Conservation (phyloP, 2,329 filamentous ascomycete species). For the Fusarium tuaranense region DNA sequence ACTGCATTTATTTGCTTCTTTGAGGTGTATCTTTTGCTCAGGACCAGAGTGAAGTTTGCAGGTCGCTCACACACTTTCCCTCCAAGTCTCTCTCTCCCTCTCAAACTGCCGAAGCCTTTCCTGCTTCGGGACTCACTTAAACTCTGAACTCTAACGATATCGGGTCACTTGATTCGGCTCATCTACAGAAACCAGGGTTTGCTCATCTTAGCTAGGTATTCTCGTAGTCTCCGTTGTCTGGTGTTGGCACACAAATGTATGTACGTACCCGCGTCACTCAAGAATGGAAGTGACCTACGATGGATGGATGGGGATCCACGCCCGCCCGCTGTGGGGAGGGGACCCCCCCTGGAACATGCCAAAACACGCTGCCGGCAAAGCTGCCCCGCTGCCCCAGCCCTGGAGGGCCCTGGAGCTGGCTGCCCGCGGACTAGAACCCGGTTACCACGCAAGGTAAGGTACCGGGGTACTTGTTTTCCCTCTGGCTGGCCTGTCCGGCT, state of each 20-base stretch:
- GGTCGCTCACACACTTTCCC: not conserved
- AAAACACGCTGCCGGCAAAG: constrained; percentile 25
- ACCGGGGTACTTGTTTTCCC: constrained; percentile 1
- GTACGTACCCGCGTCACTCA: not conserved
- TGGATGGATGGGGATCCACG: not conserved
- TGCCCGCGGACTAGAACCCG: not conserved
- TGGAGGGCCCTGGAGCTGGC: not conserved
- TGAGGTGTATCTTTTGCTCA: not conserved
- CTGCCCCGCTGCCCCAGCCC: constrained; percentile 19
- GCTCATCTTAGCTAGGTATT: constrained; percentile 1
- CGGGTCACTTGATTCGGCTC: constrained; percentile 7
- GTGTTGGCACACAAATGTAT: not conserved
- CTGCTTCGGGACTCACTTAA: not conserved
- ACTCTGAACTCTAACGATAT: not conserved
- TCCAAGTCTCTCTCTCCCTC: not conserved
- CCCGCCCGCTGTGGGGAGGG: constrained; percentile 25
- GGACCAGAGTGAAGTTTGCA: not conserved
- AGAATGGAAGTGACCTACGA: not conserved
- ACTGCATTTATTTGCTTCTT: not conserved
- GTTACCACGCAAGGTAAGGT: constrained; percentile 19
- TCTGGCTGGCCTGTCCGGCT: too few relatives aligned
- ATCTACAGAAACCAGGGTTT: not conserved
- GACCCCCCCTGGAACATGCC: constrained; percentile 24
- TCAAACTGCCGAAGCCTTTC: not conserved
- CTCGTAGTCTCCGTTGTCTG: not conserved